Evolutionary conservation across 768 basidiomycete genomes (phyloP).

Genomic region (Podaxis sp.): DNA sequence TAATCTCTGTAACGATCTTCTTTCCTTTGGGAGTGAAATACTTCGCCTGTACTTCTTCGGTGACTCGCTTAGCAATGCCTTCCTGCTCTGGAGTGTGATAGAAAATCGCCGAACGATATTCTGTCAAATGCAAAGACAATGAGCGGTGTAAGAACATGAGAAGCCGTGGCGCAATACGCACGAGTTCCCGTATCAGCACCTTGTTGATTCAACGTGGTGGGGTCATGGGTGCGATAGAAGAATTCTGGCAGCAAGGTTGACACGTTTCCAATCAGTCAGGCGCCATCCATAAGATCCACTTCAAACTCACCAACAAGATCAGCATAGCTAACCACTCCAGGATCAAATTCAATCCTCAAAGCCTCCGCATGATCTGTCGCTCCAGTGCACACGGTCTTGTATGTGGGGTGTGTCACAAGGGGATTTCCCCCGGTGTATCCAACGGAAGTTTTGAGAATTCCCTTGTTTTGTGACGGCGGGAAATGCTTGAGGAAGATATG

Average conservation of each 20-base stretch:
- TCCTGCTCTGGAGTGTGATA: constrained; percentile 71
- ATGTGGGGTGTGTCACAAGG: constrained; percentile 55
- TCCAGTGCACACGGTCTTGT: constrained; percentile 76
- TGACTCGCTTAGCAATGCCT: constrained; percentile 70
- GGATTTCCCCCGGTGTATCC: constrained; percentile 78
- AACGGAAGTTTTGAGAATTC: constrained; percentile 71
- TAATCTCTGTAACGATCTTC: constrained; percentile 79
- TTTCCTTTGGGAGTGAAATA: constrained; percentile 71
- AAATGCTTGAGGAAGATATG: constrained; percentile 83
- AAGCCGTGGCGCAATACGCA: constrained; percentile 34
- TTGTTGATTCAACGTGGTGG: constrained; percentile 79
- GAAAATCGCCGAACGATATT: constrained; percentile 95
- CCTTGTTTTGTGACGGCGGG: constrained; percentile 67
- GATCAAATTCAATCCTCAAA: constrained; percentile 83
- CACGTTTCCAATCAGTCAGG: background rate
- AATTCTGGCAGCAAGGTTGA: constrained; percentile 53
- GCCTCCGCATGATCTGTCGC: constrained; percentile 89
- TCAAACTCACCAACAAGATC: constrained; percentile 76
- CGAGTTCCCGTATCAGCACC: constrained; percentile 78
- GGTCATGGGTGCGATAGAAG: constrained; percentile 94
- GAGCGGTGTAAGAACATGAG: background rate
- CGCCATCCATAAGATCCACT: background rate
- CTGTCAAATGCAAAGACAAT: constrained; percentile 31
- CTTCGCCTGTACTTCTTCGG: constrained; percentile 79
- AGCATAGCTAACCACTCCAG: constrained; percentile 69